These are phyloP conservation scores for Alternaria postmessia DNA, from an alignment of 2,329 filamentous ascomycete genomes.

Conservation along the genomic window DNA sequence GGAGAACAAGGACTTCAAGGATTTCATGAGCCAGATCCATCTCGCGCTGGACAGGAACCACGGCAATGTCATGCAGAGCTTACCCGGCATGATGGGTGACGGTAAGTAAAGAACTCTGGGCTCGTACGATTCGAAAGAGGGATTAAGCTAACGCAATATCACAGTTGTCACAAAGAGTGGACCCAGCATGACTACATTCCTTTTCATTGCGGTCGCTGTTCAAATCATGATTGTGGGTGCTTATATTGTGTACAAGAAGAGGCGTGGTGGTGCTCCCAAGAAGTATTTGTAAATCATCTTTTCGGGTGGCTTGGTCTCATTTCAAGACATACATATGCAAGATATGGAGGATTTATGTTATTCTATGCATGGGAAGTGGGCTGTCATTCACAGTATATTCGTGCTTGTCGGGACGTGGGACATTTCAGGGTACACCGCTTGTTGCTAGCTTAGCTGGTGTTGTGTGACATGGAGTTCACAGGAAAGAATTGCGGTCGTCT, in stretches of 20 bases:
- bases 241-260: slow-evolving; percentile 82
- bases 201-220: slow-evolving; percentile 76
- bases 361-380: not conserved
- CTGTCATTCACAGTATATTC: not conserved
- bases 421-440: not conserved
- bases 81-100: slow-evolving; percentile 60
- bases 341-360: not conserved
- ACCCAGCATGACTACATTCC: slow-evolving; percentile 67
- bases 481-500: not conserved
- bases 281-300: slow-evolving; percentile 74
- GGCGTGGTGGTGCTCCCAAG: slow-evolving; percentile 79
- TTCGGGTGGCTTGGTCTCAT: not conserved
- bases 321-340: not conserved
- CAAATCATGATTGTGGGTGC: slow-evolving; percentile 74
- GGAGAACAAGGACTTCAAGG: slow-evolving; percentile 65
- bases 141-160: slow-evolving; percentile 21
- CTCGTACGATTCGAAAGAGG: not conserved
- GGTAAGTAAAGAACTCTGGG: slow-evolving; percentile 51
- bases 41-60: slow-evolving; percentile 63
- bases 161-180: slow-evolving; percentile 62
- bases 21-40: slow-evolving; percentile 63
- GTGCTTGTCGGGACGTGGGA: not conserved
- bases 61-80: slow-evolving; percentile 58
- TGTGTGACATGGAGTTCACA: not conserved
- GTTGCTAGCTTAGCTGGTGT: not conserved